A percentile compares a stretch with the other conserved stretches of the same genome.
Evolutionary conservation across 306 rosid species (phyloP).

Genomic region (Potentilla sterilis): DNA sequence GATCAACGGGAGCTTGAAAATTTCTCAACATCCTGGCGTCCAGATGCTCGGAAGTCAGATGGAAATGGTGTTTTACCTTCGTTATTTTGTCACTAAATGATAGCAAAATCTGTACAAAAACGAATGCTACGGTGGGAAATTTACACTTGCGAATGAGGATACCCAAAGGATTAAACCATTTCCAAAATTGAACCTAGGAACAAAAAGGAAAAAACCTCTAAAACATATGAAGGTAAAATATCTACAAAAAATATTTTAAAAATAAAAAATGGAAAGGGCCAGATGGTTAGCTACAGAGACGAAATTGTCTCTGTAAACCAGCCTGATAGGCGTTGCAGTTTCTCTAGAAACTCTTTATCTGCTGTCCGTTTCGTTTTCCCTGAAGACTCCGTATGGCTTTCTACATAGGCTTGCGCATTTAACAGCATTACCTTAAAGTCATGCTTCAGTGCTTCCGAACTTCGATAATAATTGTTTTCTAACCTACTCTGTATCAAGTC

Average conservation of each 20-base stretch:
- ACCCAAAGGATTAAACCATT: slow-evolving; percentile 25
- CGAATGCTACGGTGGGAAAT: slow-evolving; percentile 48
- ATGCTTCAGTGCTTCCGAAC: slow-evolving; percentile 80
- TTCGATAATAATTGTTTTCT: slow-evolving; percentile 83
- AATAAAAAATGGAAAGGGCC: slow-evolving; percentile 10
- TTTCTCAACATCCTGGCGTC: neutral
- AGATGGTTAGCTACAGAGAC: slow-evolving; percentile 40
- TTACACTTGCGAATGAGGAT: slow-evolving; percentile 26
- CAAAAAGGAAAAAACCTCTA: slow-evolving; percentile 16
- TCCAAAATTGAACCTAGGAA: slow-evolving; percentile 24
- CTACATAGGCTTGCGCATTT: slow-evolving; percentile 55
- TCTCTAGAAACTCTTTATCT: slow-evolving; percentile 36
- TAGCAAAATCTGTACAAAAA: slow-evolving; percentile 54
- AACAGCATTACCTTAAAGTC: slow-evolving; percentile 64
- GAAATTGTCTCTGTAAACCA: slow-evolving; percentile 67
- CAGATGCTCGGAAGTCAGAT: neutral
- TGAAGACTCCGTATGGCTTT: slow-evolving; percentile 50
- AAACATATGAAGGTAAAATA: slow-evolving; percentile 28
- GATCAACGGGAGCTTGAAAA: too few species aligned
- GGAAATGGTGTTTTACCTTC: slow-evolving; percentile 7
- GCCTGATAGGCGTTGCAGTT: slow-evolving; percentile 67
- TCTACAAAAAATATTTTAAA: slow-evolving; percentile 42
- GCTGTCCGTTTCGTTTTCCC: slow-evolving; percentile 47
- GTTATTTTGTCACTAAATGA: slow-evolving; percentile 7
- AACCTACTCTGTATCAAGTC: slow-evolving; percentile 70